Percentiles rank a stretch among this genome's conserved stretches.
phyloP scores from a whole-genome alignment of 1,284 basidiomycete genomes.

The Ganoderma leucocontextum region DNA sequence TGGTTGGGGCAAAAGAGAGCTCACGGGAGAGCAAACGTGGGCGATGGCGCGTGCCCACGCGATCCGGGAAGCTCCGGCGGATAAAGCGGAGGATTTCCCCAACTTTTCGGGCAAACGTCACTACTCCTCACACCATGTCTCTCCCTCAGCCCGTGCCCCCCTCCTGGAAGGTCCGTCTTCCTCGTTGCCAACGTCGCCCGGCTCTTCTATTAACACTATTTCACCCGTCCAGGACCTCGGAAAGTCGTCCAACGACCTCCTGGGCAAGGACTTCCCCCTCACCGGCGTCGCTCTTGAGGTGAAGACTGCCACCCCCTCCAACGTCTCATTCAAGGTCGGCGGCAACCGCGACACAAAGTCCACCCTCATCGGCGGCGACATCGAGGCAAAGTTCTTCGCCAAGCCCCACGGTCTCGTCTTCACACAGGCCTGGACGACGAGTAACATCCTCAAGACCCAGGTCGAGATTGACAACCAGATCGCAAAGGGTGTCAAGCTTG shows the following conservation, averaged over 20 bases:
- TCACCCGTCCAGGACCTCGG: conserved; percentile 80
- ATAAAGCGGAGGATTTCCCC: conserved; percentile 40
- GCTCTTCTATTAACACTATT: conserved; percentile 16
- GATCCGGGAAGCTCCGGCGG: conserved; percentile 42
- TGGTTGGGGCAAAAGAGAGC: neutral
- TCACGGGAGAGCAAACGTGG: conserved; percentile 34
- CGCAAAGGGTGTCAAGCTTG: conserved; percentile 97
- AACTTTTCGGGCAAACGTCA: conserved; percentile 35
- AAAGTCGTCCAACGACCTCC: conserved; percentile 96
- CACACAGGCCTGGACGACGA: conserved; percentile 95
- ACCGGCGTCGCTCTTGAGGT: conserved; percentile 83
- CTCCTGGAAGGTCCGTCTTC: conserved; percentile 84
- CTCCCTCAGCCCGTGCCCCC: conserved; percentile 91
- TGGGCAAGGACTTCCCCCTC: conserved; percentile 95
- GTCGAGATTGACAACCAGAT: conserved; percentile 98
- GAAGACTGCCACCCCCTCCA: conserved; percentile 94
- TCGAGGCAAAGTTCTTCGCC: conserved; percentile 93
- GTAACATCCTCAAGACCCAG: conserved; percentile 91
- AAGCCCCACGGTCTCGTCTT: conserved; percentile 89
- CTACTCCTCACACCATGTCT: conserved; percentile 62
- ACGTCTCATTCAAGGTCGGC: conserved; percentile 89
- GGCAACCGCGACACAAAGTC: conserved; percentile 82
- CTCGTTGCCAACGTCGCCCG: conserved; percentile 5
- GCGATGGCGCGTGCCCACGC: conserved; percentile 21
- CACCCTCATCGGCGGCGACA: conserved; percentile 80